phyloP scores from a whole-genome alignment of 345 rosid genomes.

The Corchorus olitorius region DNA sequence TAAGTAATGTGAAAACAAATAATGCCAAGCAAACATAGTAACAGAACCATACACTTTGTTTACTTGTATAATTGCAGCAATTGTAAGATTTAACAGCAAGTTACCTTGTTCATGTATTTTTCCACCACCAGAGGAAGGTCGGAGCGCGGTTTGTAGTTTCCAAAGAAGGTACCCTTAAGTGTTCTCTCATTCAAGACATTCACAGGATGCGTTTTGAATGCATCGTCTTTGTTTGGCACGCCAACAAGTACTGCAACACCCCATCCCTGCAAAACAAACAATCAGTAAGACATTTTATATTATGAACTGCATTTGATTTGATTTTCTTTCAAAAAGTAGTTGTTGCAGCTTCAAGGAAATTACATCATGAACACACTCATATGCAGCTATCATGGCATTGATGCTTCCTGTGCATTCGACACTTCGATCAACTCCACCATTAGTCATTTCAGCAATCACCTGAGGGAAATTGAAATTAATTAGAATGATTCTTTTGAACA shows the following conservation, averaged over 20 bases:
- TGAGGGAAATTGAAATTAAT: not conserved
- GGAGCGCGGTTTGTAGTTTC: slow-evolving; percentile 50
- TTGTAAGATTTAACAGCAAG: too few species aligned
- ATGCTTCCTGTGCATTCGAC: slow-evolving; percentile 45
- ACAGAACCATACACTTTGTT: too few species aligned
- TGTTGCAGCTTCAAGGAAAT: not conserved
- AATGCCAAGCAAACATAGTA: too few species aligned
- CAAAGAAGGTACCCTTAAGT: slow-evolving; percentile 56
- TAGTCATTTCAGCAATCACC: slow-evolving; percentile 44
- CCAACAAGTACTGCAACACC: slow-evolving; percentile 59
- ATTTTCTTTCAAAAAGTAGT: not conserved
- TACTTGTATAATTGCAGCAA: too few species aligned
- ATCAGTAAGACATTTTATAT: too few species aligned
- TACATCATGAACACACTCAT: slow-evolving; percentile 53
- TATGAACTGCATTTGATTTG: too few species aligned
- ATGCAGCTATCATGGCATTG: slow-evolving; percentile 50
- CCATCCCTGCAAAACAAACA: slow-evolving; percentile 41
- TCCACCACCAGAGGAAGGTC: too few species aligned
- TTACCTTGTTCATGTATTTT: too few species aligned
- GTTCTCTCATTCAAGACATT: slow-evolving; percentile 48
- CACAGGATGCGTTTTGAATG: slow-evolving; percentile 51
- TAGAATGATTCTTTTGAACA: not conserved
- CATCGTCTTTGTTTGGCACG: slow-evolving; percentile 49
- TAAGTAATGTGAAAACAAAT: not conserved
- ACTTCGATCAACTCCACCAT: slow-evolving; percentile 49